Evolutionary conservation across 2,329 filamentous ascomycete species (phyloP).

Genomic region (Massarina eburnea): DNA sequence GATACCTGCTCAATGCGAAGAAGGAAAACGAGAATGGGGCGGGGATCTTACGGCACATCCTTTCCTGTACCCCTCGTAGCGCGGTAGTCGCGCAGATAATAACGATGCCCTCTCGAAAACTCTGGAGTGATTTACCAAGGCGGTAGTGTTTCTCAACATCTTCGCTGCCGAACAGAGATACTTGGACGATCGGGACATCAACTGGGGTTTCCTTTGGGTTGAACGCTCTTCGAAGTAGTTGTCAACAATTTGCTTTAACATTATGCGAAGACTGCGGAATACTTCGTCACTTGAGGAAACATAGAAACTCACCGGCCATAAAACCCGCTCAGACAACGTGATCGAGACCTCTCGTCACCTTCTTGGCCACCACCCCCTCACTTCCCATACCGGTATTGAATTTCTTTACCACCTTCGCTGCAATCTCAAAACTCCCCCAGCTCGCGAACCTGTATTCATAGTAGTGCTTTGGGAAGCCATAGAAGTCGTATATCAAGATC

Average conservation of each 20-base stretch:
- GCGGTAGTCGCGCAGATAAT: slow-evolving; percentile 33
- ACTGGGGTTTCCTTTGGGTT: slow-evolving; percentile 41
- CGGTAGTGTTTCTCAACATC: slow-evolving; percentile 15
- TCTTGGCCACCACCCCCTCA: slow-evolving; percentile 62
- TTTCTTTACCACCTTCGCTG: slow-evolving; percentile 57
- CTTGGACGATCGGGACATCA: slow-evolving; percentile 25
- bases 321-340: slow-evolving; percentile 77
- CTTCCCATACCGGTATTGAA: too few relatives aligned
- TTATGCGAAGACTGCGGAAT: background rate
- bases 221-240: slow-evolving; percentile 29
- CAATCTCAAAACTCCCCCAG: slow-evolving; percentile 60
- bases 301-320: slow-evolving; percentile 48
- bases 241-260: background rate
- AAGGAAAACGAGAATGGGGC: background rate
- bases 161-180: slow-evolving; percentile 16
- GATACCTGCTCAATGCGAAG: too few relatives aligned
- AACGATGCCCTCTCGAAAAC: slow-evolving; percentile 16
- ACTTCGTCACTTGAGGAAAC: too few relatives aligned
- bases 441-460: slow-evolving; percentile 67
- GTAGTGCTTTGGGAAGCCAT: slow-evolving; percentile 67
- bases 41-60: slow-evolving; percentile 28
- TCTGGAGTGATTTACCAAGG: slow-evolving; percentile 13
- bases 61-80: slow-evolving; percentile 16
- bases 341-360: slow-evolving; percentile 66
- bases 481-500: slow-evolving; percentile 74